Conservation (phyloP, 192 early-diverging fungal genomes). For the Dissophora ornata region DNA sequence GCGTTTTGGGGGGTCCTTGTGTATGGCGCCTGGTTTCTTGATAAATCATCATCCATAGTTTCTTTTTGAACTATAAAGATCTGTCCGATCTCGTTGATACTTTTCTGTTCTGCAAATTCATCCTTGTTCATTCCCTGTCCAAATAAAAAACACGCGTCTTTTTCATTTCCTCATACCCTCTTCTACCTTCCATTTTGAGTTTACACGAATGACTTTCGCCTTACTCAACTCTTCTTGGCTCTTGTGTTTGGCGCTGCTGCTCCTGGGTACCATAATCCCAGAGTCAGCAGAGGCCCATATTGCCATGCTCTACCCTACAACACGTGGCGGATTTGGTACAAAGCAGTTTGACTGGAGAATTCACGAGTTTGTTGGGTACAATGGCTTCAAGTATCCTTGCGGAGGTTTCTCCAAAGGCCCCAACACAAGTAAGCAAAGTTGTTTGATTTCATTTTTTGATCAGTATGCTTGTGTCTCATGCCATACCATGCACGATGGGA, state of each 20-base stretch:
- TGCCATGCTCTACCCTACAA: slow-evolving; percentile 30
- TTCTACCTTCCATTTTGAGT: neutral
- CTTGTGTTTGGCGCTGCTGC: slow-evolving; percentile 10
- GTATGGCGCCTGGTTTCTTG: too few relatives aligned
- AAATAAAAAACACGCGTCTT: too few relatives aligned
- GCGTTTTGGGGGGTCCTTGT: too few relatives aligned
- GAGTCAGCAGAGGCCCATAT: slow-evolving; percentile 29
- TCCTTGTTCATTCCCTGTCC: too few relatives aligned
- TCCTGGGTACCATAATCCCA: neutral
- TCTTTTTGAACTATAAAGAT: too few relatives aligned
- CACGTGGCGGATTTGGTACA: slow-evolving; percentile 34
- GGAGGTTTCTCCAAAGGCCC: slow-evolving; percentile 24
- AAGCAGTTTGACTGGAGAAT: slow-evolving; percentile 30
- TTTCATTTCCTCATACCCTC: neutral
- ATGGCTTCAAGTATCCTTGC: slow-evolving; percentile 35
- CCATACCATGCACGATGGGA: too few relatives aligned
- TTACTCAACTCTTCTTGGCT: neutral
- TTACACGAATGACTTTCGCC: neutral
- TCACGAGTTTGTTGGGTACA: slow-evolving; percentile 33
- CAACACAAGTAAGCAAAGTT: slow-evolving; percentile 42
- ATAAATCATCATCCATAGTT: too few relatives aligned
- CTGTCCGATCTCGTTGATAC: too few relatives aligned
- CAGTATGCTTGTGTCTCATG: too few relatives aligned
- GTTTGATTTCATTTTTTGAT: too few relatives aligned
- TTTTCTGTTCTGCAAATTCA: too few relatives aligned